These are phyloP conservation scores for Xylariales sp. DNA, from an alignment of 2,329 filamentous ascomycete species.

Conservation along the genomic window DNA sequence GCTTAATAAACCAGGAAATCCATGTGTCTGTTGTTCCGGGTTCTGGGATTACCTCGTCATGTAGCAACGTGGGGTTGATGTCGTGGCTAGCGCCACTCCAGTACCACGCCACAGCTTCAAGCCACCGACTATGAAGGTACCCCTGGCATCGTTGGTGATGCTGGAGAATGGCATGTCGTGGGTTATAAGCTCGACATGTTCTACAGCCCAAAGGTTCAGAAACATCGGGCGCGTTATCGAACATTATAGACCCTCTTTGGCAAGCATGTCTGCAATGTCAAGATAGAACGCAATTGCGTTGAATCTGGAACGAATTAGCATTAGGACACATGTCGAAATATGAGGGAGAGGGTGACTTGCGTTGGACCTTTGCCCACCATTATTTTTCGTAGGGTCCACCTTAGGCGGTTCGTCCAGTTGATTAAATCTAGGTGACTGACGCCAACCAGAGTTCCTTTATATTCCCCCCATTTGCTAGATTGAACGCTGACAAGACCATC, in stretches of 20 bases:
- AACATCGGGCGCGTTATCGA: no score
- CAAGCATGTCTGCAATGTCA: conserved; percentile 64
- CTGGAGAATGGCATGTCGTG: no score
- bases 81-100: no score
- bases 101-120: no score
- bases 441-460: conserved; percentile 57
- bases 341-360: conserved; percentile 35
- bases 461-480: conserved; percentile 58
- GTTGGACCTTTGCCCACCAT: conserved; percentile 47
- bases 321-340: conserved; percentile 3
- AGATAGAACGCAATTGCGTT: conserved; percentile 66
- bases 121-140: no score
- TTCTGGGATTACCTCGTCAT: no score
- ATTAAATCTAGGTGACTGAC: conserved; percentile 63
- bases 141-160: no score
- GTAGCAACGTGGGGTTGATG: no score
- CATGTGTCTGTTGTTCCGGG: no score
- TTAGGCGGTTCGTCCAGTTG: conserved; percentile 61
- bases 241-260: conserved; percentile 53
- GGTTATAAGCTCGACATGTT: no score
- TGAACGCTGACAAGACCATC: conserved; percentile 64
- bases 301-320: conserved; percentile 39
- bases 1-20: no score
- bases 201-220: no score
- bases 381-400: conserved; percentile 48